Evolutionary conservation across 169 alveolate species (phyloP).

Genomic region (Amoebophrya sp.): DNA sequence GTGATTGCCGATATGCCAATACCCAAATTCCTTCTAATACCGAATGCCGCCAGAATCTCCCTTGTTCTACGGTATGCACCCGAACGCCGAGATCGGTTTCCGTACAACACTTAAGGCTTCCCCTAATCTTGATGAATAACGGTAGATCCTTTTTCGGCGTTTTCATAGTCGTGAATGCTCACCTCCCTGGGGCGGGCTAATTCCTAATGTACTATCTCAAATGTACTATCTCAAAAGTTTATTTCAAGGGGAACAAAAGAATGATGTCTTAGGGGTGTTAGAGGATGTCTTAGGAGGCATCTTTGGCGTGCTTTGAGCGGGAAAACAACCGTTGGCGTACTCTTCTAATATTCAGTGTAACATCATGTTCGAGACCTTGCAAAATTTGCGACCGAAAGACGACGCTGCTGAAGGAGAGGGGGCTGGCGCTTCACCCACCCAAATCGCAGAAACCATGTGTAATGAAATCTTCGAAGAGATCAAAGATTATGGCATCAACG

Average conservation of each 20-base stretch:
- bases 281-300: background rate
- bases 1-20: too few relatives aligned
- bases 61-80: conserved; percentile 83
- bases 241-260: conserved; percentile 34
- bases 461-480: conserved; percentile 70
- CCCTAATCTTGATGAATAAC: too few relatives aligned
- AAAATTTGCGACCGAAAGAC: conserved; percentile 72
- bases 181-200: too few relatives aligned
- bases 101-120: too few relatives aligned
- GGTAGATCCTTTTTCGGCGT: too few relatives aligned
- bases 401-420: conserved; percentile 66
- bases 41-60: conserved; percentile 50
- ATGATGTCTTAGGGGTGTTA: conserved; percentile 35
- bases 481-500: conserved; percentile 41
- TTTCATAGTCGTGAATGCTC: too few relatives aligned
- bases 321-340: background rate
- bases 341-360: conserved; percentile 66
- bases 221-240: too few relatives aligned
- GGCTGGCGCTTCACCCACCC: conserved; percentile 60
- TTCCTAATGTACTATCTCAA: background rate
- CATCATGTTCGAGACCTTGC: conserved; percentile 62
- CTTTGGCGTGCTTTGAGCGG: too few relatives aligned
- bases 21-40: too few relatives aligned
- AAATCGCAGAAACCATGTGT: conserved; percentile 67
- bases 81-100: conserved; percentile 84